Evolutionary conservation across 768 basidiomycete genomes (phyloP).

Genomic region (Kwoniella europaea): DNA sequence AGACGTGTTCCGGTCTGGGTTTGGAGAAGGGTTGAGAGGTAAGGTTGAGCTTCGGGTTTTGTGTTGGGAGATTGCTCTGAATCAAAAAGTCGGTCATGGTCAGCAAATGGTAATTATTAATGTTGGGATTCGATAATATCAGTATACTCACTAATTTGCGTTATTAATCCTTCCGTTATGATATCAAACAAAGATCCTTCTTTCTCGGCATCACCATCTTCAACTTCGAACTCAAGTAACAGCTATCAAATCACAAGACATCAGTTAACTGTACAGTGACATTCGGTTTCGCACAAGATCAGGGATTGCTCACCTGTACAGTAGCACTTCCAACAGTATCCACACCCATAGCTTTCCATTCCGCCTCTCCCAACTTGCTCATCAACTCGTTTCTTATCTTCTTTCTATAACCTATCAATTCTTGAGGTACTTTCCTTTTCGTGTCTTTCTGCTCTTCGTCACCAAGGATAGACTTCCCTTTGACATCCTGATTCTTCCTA

Average conservation of each 20-base stretch:
- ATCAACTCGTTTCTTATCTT: constrained; percentile 62
- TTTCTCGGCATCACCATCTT: constrained; percentile 66
- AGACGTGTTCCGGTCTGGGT: constrained; percentile 89
- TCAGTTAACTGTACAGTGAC: background rate
- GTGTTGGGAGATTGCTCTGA: constrained; percentile 12
- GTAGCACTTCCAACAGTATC: constrained; percentile 54
- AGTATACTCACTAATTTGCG: constrained; percentile 65
- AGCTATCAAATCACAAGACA: constrained; percentile 63
- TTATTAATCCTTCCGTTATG: constrained; percentile 75
- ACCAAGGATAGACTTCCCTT: constrained; percentile 74
- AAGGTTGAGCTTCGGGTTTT: constrained; percentile 59
- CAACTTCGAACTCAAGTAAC: constrained; percentile 79
- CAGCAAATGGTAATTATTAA: constrained; percentile 8
- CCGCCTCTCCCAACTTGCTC: constrained; percentile 40
- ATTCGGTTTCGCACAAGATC: background rate
- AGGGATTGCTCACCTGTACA: constrained; percentile 45
- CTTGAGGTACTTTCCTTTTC: constrained; percentile 59
- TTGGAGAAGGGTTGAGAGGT: constrained; percentile 77
- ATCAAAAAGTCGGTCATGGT: no score
- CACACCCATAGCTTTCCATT: constrained; percentile 56
- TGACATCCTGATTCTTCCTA: constrained; percentile 77
- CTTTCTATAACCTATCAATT: constrained; percentile 66
- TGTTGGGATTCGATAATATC: background rate
- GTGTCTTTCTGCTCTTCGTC: constrained; percentile 48
- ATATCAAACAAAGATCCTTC: constrained; percentile 79